phyloP scores from a whole-genome alignment of 2,329 filamentous ascomycete genomes.

The Alternaria atra region DNA sequence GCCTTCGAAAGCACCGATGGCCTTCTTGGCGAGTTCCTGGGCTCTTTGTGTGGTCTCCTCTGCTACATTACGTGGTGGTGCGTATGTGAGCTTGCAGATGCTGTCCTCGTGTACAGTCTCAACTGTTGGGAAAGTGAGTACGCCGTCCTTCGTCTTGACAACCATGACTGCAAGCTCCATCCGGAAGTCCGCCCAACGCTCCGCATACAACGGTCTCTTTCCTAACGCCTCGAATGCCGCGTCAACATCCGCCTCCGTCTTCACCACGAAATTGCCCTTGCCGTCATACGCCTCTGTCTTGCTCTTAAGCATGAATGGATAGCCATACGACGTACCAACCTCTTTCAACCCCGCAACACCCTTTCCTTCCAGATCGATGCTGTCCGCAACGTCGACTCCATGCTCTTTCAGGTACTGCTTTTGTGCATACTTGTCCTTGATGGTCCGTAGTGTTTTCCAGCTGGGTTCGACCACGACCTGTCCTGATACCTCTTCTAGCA shows the following conservation, averaged over 20 bases:
- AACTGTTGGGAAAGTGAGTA: slow-evolving; percentile 83
- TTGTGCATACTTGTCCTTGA: slow-evolving; percentile 93
- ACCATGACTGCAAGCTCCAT: slow-evolving; percentile 95
- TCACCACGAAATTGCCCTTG: slow-evolving; percentile 75
- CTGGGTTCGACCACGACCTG: slow-evolving; percentile 75
- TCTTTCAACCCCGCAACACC: slow-evolving; percentile 69
- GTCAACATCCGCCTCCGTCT: slow-evolving; percentile 66
- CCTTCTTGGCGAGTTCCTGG: slow-evolving; percentile 78
- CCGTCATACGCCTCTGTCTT: slow-evolving; percentile 92
- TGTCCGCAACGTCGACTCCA: slow-evolving; percentile 76
- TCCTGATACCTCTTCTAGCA: slow-evolving; percentile 81
- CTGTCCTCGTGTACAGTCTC: slow-evolving; percentile 96
- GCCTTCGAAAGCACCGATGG: slow-evolving; percentile 81
- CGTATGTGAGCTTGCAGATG: slow-evolving; percentile 92
- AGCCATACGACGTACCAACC: slow-evolving; percentile 72
- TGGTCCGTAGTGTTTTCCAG: slow-evolving; percentile 84
- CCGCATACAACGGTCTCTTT: slow-evolving; percentile 79
- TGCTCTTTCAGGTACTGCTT: slow-evolving; percentile 78
- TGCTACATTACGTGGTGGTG: slow-evolving; percentile 78
- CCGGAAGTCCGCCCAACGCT: slow-evolving; percentile 86
- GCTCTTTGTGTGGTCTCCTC: slow-evolving; percentile 69
- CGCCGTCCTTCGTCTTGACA: slow-evolving; percentile 80
- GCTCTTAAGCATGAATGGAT: slow-evolving; percentile 92
- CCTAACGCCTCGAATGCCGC: slow-evolving; percentile 74
- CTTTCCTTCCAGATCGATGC: slow-evolving; percentile 70